Percentiles rank a stretch among this genome's conserved stretches.
phyloP scores from a whole-genome alignment of 768 basidiomycete genomes.

The Amanita thiersii region DNA sequence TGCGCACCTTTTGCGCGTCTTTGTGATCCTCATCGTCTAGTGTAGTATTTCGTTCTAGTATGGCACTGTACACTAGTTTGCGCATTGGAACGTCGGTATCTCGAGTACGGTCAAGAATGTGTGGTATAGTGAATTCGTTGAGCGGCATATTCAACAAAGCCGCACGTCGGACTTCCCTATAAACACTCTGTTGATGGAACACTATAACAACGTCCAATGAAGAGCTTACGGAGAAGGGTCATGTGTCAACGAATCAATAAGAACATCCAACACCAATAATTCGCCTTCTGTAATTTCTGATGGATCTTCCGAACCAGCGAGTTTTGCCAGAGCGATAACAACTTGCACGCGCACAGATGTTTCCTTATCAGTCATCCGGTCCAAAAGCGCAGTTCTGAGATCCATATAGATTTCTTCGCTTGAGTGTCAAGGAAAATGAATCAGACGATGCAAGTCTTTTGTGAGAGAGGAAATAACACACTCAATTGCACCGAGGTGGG shows the following conservation, averaged over 20 bases:
- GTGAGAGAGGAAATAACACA: slow-evolving; percentile 22
- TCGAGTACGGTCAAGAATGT: slow-evolving; percentile 67
- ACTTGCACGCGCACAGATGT: slow-evolving; percentile 69
- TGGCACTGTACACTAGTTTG: slow-evolving; percentile 57
- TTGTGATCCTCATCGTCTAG: slow-evolving; percentile 14
- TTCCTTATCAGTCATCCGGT: slow-evolving; percentile 77
- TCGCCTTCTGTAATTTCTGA: slow-evolving; percentile 45
- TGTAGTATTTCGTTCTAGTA: slow-evolving; percentile 39
- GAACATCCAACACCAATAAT: slow-evolving; percentile 44
- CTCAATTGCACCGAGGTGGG: slow-evolving; percentile 81
- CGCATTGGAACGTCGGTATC: slow-evolving; percentile 75
- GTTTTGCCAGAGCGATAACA: slow-evolving; percentile 68
- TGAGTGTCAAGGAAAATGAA: slow-evolving; percentile 1
- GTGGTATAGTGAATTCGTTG: slow-evolving; percentile 44
- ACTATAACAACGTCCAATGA: too few species aligned
- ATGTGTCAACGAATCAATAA: slow-evolving; percentile 57
- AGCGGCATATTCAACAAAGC: slow-evolving; percentile 66
- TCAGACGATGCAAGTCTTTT: background rate
- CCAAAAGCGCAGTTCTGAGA: slow-evolving; percentile 58
- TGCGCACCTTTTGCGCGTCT: slow-evolving; percentile 7
- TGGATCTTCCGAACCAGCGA: slow-evolving; percentile 63
- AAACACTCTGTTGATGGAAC: background rate
- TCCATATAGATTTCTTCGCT: slow-evolving; percentile 71
- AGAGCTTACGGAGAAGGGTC: slow-evolving; percentile 75
- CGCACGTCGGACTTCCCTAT: slow-evolving; percentile 81